phyloP scores from a whole-genome alignment of 768 basidiomycete species.

The Scleroderma bovista region DNA sequence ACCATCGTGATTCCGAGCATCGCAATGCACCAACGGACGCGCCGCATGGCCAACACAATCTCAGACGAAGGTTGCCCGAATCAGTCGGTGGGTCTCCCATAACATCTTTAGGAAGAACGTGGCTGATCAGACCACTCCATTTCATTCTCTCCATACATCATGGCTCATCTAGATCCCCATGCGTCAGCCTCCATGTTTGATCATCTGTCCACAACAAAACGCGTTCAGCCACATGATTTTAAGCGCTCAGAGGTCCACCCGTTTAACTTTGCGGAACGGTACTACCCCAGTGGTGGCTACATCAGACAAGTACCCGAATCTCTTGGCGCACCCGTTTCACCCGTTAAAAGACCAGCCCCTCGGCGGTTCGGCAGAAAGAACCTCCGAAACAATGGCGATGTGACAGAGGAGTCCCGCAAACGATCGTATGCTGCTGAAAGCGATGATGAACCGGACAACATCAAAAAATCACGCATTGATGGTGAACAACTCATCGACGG shows the following conservation, averaged over 20 bases:
- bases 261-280: constrained; percentile 33
- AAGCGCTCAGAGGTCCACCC: constrained; percentile 15
- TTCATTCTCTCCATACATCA: constrained; percentile 8
- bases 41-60: constrained; percentile 19
- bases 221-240: constrained; percentile 8
- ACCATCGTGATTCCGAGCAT: constrained; percentile 18
- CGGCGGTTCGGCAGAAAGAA: constrained; percentile 30
- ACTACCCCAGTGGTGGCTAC: constrained; percentile 28
- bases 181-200: constrained; percentile 15
- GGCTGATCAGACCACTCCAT: constrained; percentile 25
- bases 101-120: constrained; percentile 12
- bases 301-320: constrained; percentile 2
- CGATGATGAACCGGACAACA: constrained; percentile 35
- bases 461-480: constrained; percentile 52
- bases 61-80: constrained; percentile 42
- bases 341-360: constrained; percentile 15
- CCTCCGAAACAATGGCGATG: constrained; percentile 17
- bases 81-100: constrained; percentile 34
- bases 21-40: constrained; percentile 31
- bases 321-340: constrained; percentile 4
- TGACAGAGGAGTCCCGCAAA: constrained; percentile 32
- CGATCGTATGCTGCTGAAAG: constrained; percentile 42
- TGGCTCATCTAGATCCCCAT: constrained; percentile 12
- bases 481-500: constrained; percentile 43
- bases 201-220: constrained; percentile 16